Evolutionary conservation across 2,329 filamentous ascomycete species (phyloP), one percentile per base, ranked within the genome.

Genomic region (Ascochyta viciae-villosae): DNA sequence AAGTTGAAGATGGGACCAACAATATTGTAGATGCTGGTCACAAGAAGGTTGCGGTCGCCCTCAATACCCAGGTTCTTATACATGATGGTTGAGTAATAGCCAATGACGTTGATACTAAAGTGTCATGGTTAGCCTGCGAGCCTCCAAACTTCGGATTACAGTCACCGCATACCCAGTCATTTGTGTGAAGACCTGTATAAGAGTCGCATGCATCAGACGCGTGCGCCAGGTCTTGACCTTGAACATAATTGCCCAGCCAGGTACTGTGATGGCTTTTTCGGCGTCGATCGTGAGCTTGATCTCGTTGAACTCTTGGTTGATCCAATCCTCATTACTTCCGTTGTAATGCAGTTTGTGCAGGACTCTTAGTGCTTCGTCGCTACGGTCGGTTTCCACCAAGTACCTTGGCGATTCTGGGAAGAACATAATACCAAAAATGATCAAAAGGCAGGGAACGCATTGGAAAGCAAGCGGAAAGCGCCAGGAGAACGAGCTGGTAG

Each of bases 131-230:
- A 67, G 58, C 27, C 39, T 27, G 8, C 13, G 3, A 19, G n/a
- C 10, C 22, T 13, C 3, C n/a, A 23, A 41, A 16, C 15, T 16
- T 3, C 2, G 10, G 6, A n/a, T 5, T 19, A 9, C 3, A 19
- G 7, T 27, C 9, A 39, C 24, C 23, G 54, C 68, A 43, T 71
- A 76, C 76, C 84, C 85, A n/a, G 81, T 83, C 65, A 89, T 82
- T 60, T 89, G 87, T 43, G 86, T 86, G 64, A 89, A 87, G 57
- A 87, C 81, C 68, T 90, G 87, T 35, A 88, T 82, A 29, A 85
- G 74, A 38, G 83, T 83, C 22, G 84, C 87, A 57, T 88, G 83
- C 60, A 87, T 72, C 46, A 89, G 81, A 15, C 87, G 80, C 43
- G 81, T 87, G 66, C 87, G 82, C 80, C 86, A 87, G 50, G 82